Evolutionary conservation across 2,329 filamentous ascomycete genomes (phyloP), one percentile per base, ranked within the genome.

Genomic region (Trichoderma lentiforme): DNA sequence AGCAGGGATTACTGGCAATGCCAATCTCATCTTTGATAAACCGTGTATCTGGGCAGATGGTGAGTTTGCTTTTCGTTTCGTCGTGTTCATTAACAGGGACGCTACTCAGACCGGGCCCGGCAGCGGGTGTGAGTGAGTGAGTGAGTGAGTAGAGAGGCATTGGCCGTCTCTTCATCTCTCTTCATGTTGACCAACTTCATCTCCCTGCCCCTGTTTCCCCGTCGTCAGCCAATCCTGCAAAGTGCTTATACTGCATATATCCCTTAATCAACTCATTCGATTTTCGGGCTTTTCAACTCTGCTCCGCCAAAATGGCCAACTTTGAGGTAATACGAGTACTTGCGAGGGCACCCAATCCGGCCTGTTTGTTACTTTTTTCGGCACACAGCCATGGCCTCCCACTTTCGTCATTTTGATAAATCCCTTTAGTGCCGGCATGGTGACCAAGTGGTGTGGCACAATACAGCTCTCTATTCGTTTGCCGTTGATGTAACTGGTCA

Each of bases 1-100:
- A 47, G 62, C 68, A 73, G 68, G 68, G 71, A 72, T 72, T 53
- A 21, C 47, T 53, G 36, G 28, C 47, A 43, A 63, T 57, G 64
- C 64, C 64, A 62, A 72, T 72, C 64, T 68, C 69, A 66, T 66
- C 51, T 71, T 28, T 71, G 51, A 66, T 71, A 58, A 51, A 21
- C 69, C 61, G 61, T 68, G 51, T 43, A 61, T 67, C 63, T 68
- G 63, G 60, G 30, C 57, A 51, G 60, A 56, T 53, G 60, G 24
- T 43, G 32, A 43, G 8, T 61, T 61, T 60, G 47, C 47, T 53
- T 24, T 24, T 21, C 18, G 12, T 18, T n/a, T 51, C 8, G 8
- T 21, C n/a, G 43, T 51, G 4, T 51, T 51, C 43, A 51, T n/a
- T 11, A 51, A n/a, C 43, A 51, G n/a, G 43, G n/a, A 51, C n/a